These are phyloP conservation scores for Heliocybe sulcata DNA, from an alignment of 1,284 basidiomycete species.

Conservation along the genomic window DNA sequence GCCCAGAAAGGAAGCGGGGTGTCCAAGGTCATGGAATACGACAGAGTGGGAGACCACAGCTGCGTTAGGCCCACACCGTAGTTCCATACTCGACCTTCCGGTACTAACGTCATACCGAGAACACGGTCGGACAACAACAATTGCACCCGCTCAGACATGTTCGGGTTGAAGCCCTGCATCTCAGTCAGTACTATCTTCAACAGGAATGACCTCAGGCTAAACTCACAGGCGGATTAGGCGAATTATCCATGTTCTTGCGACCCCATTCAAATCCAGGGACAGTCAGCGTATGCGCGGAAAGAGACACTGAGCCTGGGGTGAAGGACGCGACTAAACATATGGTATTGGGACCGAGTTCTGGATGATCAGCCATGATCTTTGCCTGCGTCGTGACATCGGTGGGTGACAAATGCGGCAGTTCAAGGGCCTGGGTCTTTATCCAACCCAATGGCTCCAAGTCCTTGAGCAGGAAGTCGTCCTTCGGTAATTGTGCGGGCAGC, in stretches of 20 bases:
- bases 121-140: conserved; percentile 91
- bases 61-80: conserved; percentile 91
- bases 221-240: conserved; percentile 70
- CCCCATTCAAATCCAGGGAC: conserved; percentile 98
- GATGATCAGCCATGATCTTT: conserved; percentile 93
- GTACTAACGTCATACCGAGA: conserved; percentile 85
- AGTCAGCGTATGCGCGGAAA: conserved; percentile 88
- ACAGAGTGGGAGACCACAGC: conserved; percentile 80
- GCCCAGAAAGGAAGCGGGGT: conserved; percentile 95
- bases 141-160: conserved; percentile 97
- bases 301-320: conserved; percentile 94
- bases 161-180: conserved; percentile 85
- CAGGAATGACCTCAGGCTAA: conserved; percentile 4
- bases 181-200: conserved; percentile 12
- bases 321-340: conserved; percentile 95
- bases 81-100: conserved; percentile 91
- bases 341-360: conserved; percentile 90
- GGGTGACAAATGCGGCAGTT: conserved; percentile 88
- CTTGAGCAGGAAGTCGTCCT: conserved; percentile 91
- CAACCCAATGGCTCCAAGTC: conserved; percentile 95
- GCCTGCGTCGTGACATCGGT: conserved; percentile 95
- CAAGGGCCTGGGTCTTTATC: conserved; percentile 94
- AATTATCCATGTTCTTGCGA: conserved; percentile 84
- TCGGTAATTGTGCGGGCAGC: conserved; percentile 79
- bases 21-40: conserved; percentile 85